A percentile compares a stretch with the other conserved stretches of the same genome.
Conservation (phyloP, 108 stramenopile genomes). For the Skeletonema costatum region DNA sequence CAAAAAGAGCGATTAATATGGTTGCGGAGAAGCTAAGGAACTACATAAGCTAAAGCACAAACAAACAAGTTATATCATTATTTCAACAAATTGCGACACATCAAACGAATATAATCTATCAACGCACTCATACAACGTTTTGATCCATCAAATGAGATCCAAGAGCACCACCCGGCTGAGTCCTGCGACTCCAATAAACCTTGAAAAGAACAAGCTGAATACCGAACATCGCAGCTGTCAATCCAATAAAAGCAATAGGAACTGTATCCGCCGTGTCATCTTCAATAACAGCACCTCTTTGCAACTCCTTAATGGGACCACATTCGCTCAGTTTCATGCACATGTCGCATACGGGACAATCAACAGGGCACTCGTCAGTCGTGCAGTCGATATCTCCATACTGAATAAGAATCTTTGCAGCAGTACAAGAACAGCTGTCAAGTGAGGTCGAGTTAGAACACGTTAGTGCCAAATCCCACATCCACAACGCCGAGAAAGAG, state of each 20-base stretch:
- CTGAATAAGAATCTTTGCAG: constrained; percentile 55
- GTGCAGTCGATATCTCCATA: constrained; percentile 49
- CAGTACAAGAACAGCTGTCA: constrained; percentile 54
- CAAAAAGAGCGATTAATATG: constrained; percentile 45
- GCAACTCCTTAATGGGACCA: background rate
- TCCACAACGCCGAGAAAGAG: constrained; percentile 63
- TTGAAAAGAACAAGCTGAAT: background rate
- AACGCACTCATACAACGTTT: background rate
- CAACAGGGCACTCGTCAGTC: constrained; percentile 48
- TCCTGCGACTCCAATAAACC: background rate
- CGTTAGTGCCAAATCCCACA: constrained; percentile 67
- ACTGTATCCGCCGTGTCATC: background rate
- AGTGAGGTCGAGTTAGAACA: constrained; percentile 44
- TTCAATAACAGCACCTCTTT: background rate
- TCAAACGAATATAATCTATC: background rate
- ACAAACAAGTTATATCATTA: background rate
- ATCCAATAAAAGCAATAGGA: background rate
- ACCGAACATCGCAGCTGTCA: background rate
- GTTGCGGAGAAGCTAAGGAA: no score
- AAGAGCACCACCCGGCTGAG: background rate
- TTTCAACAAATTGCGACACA: background rate
- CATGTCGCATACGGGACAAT: constrained; percentile 58
- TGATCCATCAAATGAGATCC: background rate
- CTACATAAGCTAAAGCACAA: background rate
- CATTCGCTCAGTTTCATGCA: constrained; percentile 59